Conservation (phyloP, 352 stramenopile species). For the Phytophthora brassicae region DNA sequence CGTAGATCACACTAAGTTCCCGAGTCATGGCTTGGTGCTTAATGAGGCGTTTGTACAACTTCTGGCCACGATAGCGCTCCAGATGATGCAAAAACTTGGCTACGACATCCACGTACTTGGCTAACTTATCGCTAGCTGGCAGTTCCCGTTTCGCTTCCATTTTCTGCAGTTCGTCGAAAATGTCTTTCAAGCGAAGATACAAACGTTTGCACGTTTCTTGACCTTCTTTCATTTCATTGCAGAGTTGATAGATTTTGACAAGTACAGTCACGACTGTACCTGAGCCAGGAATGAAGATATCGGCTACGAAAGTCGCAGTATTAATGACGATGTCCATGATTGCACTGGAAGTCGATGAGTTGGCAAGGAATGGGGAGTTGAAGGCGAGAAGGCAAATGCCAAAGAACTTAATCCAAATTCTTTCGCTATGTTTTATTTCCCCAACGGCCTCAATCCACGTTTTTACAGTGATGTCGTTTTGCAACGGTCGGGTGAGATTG, state of each 20-base stretch:
- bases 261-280: constrained; percentile 5
- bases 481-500: too few relatives aligned
- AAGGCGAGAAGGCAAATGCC: not conserved
- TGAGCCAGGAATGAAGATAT: constrained; percentile 8
- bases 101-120: constrained; percentile 9
- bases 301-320: not conserved
- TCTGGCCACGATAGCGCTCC: not conserved
- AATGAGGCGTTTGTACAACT: not conserved
- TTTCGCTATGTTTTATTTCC: too few relatives aligned
- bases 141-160: constrained; percentile 8
- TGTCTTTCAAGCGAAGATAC: constrained; percentile 1
- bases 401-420: too few relatives aligned
- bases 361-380: not conserved
- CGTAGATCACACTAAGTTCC: constrained; percentile 8
- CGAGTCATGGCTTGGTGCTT: constrained; percentile 7
- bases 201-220: constrained; percentile 8
- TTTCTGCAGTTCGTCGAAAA: constrained; percentile 6
- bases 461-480: too few relatives aligned
- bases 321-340: not conserved
- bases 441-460: not conserved
- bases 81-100: constrained; percentile 2
- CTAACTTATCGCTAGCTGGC: not conserved
- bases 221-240: constrained; percentile 19
- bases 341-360: not conserved
- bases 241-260: not conserved